Percentiles rank a stretch among this genome's conserved stretches.
Conservation (phyloP, 1,284 basidiomycete species). For the Schizophyllum commune region DNA sequence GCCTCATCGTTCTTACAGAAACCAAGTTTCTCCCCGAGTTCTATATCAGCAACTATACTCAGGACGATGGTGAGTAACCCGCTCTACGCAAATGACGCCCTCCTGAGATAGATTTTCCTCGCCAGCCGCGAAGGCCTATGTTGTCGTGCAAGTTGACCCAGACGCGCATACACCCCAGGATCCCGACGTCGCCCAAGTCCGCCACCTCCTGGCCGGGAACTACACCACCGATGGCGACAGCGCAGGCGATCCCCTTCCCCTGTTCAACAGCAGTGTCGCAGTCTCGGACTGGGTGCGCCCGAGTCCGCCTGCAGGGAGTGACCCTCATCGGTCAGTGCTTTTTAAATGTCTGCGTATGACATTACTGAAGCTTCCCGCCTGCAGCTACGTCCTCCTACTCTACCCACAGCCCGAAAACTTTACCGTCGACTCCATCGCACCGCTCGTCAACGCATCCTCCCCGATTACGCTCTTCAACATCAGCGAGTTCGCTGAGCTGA, state of each 20-base stretch:
- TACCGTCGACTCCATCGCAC: constrained; percentile 23
- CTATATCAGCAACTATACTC: too few relatives aligned
- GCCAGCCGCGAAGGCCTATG: constrained; percentile 21
- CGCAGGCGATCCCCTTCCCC: neutral
- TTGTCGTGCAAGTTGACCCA: constrained; percentile 39
- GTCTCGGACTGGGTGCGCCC: constrained; percentile 38
- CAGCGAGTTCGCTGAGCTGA: constrained; percentile 32
- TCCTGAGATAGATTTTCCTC: too few relatives aligned
- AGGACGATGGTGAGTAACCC: too few relatives aligned
- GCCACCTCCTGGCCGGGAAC: constrained; percentile 43
- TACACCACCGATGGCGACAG: constrained; percentile 19
- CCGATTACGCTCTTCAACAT: constrained; percentile 35
- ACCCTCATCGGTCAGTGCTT: constrained; percentile 38
- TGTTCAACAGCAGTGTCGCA: constrained; percentile 35
- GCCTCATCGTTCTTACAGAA: too few relatives aligned
- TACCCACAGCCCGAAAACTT: constrained; percentile 36
- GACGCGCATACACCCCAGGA: constrained; percentile 42
- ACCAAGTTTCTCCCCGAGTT: too few relatives aligned
- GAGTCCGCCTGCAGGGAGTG: constrained; percentile 43
- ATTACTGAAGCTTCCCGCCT: neutral
- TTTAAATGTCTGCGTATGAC: too few relatives aligned
- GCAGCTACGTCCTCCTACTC: constrained; percentile 35
- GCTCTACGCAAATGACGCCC: too few relatives aligned
- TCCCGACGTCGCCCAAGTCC: constrained; percentile 35
- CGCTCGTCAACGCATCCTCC: constrained; percentile 28